A percentile compares a stretch with the other conserved stretches of the same genome.
These are phyloP conservation scores for Solanum sitiens DNA, from an alignment of 257 asterid species.

Conservation along the genomic window DNA sequence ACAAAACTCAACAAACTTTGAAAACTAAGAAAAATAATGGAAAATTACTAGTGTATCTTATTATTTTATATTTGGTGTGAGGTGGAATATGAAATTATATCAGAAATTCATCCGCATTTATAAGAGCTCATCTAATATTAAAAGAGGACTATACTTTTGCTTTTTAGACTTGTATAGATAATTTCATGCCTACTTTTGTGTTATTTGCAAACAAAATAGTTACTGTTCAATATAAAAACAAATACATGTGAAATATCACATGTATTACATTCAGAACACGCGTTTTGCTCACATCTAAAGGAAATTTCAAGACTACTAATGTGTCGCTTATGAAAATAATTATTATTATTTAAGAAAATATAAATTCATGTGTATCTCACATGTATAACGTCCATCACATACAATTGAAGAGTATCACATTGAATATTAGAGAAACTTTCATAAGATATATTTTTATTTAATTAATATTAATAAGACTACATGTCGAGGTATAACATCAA, in stretches of 20 bases:
- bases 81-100: neutral
- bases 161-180: neutral
- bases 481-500: neutral
- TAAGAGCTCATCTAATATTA: too few relatives aligned
- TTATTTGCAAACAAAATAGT: neutral
- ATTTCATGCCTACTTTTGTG: neutral
- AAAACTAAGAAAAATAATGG: too few relatives aligned
- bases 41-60: too few relatives aligned
- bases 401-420: neutral
- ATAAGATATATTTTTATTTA: too few relatives aligned
- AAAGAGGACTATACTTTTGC: neutral
- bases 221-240: too few relatives aligned
- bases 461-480: neutral
- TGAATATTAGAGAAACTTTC: neutral
- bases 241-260: too few relatives aligned
- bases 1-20: too few relatives aligned
- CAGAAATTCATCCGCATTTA: neutral
- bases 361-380: neutral
- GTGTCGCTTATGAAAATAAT: too few relatives aligned
- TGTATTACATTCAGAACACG: too few relatives aligned
- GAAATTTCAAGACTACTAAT: neutral
- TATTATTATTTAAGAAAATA: too few relatives aligned
- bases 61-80: neutral
- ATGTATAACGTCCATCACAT: neutral
- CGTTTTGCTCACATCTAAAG: neutral